Conservation (phyloP, 2,329 filamentous ascomycete species). For the Beauveria pseudobassiana region DNA sequence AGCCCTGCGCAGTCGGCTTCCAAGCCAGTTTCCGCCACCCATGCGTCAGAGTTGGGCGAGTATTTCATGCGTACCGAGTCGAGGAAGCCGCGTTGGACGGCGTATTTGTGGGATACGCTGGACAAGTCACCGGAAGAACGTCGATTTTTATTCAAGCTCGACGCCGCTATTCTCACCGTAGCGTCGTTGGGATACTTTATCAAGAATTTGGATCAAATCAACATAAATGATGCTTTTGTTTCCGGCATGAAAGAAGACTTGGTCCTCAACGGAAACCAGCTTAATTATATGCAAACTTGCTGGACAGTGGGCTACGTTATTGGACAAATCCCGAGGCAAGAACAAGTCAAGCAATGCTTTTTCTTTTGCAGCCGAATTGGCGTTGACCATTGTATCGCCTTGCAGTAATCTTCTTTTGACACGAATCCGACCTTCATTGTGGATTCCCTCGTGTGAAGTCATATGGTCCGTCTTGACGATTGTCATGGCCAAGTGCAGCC, state of each 20-base stretch:
- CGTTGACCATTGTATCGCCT: background rate
- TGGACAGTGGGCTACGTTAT: slow-evolving; percentile 56
- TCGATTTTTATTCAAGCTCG: slow-evolving; percentile 26
- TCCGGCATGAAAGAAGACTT: slow-evolving; percentile 39
- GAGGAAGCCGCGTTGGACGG: slow-evolving; percentile 22
- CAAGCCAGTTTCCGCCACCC: background rate
- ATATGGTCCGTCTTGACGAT: slow-evolving; percentile 26
- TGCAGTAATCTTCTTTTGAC: slow-evolving; percentile 29
- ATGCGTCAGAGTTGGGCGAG: background rate
- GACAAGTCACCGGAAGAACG: slow-evolving; percentile 26
- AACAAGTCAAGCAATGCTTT: background rate
- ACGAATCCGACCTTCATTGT: slow-evolving; percentile 30
- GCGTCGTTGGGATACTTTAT: slow-evolving; percentile 27
- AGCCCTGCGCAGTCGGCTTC: background rate
- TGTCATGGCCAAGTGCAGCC: slow-evolving; percentile 28
- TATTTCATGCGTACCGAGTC: background rate
- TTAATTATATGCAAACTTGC: slow-evolving; percentile 45
- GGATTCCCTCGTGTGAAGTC: slow-evolving; percentile 32
- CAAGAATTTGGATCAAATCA: slow-evolving; percentile 31
- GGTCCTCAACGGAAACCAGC: slow-evolving; percentile 36
- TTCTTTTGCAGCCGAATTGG: too few species aligned
- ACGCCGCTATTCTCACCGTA: slow-evolving; percentile 28
- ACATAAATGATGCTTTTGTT: slow-evolving; percentile 37
- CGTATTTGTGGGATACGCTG: slow-evolving; percentile 30
- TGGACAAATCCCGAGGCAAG: slow-evolving; percentile 28